Evolutionary conservation across 2,329 filamentous ascomycete genomes (phyloP).

Genomic region (Botrytis medusae): DNA sequence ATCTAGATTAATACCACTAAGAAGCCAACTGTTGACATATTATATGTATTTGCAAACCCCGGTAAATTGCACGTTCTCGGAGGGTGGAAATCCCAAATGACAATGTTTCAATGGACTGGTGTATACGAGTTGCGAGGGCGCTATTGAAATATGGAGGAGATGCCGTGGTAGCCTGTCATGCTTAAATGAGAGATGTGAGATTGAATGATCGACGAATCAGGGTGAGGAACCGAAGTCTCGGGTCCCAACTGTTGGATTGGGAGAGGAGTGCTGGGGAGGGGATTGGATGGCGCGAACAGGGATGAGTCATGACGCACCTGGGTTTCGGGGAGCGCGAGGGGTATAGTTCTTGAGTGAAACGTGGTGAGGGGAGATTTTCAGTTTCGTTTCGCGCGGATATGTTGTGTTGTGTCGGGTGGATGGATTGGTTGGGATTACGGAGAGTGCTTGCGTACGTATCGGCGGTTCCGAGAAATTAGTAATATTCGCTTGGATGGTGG

Average conservation of each 20-base stretch:
- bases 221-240: neutral
- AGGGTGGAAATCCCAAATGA: neutral
- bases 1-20: neutral
- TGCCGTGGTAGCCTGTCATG: neutral
- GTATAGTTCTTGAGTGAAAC: neutral
- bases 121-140: neutral
- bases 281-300: neutral
- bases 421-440: neutral
- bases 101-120: neutral
- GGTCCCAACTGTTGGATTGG: neutral
- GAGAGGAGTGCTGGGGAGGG: no score
- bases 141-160: neutral
- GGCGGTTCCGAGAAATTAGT: neutral
- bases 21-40: neutral
- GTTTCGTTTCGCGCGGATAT: neutral
- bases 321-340: neutral
- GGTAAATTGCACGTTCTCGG: neutral
- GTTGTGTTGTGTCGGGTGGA: no score
- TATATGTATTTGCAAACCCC: neutral
- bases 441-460: no score
- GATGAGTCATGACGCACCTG: neutral
- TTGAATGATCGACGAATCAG: neutral
- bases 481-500: neutral
- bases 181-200: neutral
- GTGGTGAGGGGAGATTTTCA: neutral